A percentile compares a stretch with the other conserved stretches of the same genome.
These are phyloP conservation scores for Dichomitus squalens DNA, from an alignment of 1,284 basidiomycete genomes.

Conservation along the genomic window DNA sequence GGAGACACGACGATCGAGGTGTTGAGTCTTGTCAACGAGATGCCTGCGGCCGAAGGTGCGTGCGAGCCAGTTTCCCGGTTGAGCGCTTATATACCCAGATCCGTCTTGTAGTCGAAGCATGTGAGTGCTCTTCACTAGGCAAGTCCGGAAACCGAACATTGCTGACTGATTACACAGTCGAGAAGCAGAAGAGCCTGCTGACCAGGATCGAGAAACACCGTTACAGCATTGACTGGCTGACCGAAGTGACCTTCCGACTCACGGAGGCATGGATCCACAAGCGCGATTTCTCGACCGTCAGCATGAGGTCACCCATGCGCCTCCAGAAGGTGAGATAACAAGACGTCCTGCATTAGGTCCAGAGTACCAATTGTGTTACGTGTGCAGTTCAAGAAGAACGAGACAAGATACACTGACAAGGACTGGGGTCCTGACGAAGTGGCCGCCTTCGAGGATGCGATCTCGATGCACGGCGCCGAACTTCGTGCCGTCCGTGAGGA, in stretches of 20 bases:
- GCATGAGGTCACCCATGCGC: constrained; percentile 59
- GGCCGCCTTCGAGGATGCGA: constrained; percentile 76
- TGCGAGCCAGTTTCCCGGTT: constrained; percentile 6
- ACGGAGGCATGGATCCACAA: constrained; percentile 62
- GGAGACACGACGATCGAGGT: constrained; percentile 76
- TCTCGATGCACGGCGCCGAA: constrained; percentile 73
- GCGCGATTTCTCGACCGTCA: constrained; percentile 57
- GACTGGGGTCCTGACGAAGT: constrained; percentile 76
- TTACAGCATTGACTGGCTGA: constrained; percentile 75
- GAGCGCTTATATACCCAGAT: constrained; percentile 16
- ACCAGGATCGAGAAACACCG: constrained; percentile 51
- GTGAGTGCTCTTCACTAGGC: constrained; percentile 10
- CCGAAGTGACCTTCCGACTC: constrained; percentile 68
- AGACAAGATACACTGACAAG: constrained; percentile 66
- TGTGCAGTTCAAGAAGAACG: constrained; percentile 72
- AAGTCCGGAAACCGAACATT: background rate
- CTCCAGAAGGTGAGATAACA: constrained; percentile 55
- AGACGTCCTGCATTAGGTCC: background rate
- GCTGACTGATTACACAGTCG: constrained; percentile 46
- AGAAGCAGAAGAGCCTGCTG: constrained; percentile 56
- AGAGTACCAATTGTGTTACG: background rate
- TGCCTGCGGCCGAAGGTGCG: constrained; percentile 68
- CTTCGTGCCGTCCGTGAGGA: constrained; percentile 78
- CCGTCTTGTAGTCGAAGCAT: constrained; percentile 19
- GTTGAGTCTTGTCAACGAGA: constrained; percentile 60